These are phyloP conservation scores for Plenodomus biglobosus DNA, from an alignment of 2,329 filamentous ascomycete species.

Conservation along the genomic window DNA sequence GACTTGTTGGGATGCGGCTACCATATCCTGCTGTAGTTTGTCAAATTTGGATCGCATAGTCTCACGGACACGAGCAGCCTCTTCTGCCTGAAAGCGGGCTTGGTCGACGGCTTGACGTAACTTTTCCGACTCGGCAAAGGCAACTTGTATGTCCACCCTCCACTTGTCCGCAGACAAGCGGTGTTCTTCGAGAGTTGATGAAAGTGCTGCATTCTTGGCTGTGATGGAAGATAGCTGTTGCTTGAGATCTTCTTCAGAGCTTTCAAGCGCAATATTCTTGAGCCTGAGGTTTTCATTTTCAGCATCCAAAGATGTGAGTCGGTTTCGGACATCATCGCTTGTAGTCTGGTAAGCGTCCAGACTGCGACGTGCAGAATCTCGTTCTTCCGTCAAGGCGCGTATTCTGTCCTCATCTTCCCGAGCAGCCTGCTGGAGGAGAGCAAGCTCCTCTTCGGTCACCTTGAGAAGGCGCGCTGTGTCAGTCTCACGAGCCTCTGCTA, in stretches of 20 bases:
- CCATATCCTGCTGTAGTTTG: slow-evolving; percentile 84
- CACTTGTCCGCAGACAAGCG: slow-evolving; percentile 61
- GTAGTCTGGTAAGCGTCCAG: slow-evolving; percentile 41
- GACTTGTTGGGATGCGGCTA: slow-evolving; percentile 73
- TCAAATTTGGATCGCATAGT: slow-evolving; percentile 82
- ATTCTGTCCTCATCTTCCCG: slow-evolving; percentile 48
- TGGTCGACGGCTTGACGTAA: slow-evolving; percentile 73
- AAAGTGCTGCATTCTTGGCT: slow-evolving; percentile 62
- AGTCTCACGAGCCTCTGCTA: slow-evolving; percentile 48
- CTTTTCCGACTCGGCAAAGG: slow-evolving; percentile 60
- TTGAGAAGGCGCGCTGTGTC: slow-evolving; percentile 50
- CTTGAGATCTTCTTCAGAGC: slow-evolving; percentile 51
- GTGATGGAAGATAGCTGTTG: slow-evolving; percentile 56
- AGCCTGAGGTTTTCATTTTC: slow-evolving; percentile 62
- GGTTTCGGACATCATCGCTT: slow-evolving; percentile 53
- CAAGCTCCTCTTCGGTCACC: slow-evolving; percentile 53
- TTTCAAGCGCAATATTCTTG: slow-evolving; percentile 34
- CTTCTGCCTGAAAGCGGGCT: slow-evolving; percentile 76
- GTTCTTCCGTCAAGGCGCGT: slow-evolving; percentile 48
- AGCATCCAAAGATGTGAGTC: slow-evolving; percentile 54
- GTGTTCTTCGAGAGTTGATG: slow-evolving; percentile 66
- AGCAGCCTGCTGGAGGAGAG: slow-evolving; percentile 47
- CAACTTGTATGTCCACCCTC: slow-evolving; percentile 60
- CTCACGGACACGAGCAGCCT: slow-evolving; percentile 82
- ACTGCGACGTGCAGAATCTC: slow-evolving; percentile 44